Conservation (phyloP, 306 rosid species). For the Gillenia trifoliata region DNA sequence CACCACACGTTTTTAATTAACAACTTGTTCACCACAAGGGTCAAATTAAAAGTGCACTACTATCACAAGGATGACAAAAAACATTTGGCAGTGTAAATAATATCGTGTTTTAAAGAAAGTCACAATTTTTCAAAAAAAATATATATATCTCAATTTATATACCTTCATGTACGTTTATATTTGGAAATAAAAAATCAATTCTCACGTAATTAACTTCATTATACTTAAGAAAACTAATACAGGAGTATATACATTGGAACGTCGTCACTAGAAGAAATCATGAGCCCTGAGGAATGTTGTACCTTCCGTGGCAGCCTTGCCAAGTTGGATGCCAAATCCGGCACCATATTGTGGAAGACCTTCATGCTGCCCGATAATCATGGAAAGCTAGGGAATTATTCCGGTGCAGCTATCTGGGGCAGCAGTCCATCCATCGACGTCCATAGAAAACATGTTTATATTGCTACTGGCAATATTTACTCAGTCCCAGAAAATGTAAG, state of each 20-base stretch:
- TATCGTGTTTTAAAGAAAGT: no score
- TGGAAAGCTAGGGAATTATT: constrained; percentile 24
- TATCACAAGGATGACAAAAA: no score
- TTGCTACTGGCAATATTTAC: constrained; percentile 59
- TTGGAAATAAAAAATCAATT: no score
- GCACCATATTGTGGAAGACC: constrained; percentile 52
- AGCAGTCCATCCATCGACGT: constrained; percentile 65
- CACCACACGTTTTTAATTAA: no score
- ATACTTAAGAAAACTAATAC: no score
- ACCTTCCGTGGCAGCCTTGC: constrained; percentile 53
- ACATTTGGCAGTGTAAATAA: no score
- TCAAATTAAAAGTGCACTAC: no score
- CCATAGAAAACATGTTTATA: constrained; percentile 30
- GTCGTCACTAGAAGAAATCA: constrained; percentile 39
- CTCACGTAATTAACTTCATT: no score
- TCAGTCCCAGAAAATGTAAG: constrained; percentile 34
- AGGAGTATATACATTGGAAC: constrained; percentile 35
- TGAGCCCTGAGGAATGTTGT: constrained; percentile 37
- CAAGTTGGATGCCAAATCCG: constrained; percentile 29
- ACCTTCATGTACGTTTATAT: no score
- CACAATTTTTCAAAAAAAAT: no score
- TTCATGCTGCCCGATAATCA: constrained; percentile 50
- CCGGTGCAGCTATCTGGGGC: constrained; percentile 70
- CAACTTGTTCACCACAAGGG: no score
- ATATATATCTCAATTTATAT: no score